phyloP scores from a whole-genome alignment of 495 filamentous ascomycete genomes.

The Extremus antarcticus region DNA sequence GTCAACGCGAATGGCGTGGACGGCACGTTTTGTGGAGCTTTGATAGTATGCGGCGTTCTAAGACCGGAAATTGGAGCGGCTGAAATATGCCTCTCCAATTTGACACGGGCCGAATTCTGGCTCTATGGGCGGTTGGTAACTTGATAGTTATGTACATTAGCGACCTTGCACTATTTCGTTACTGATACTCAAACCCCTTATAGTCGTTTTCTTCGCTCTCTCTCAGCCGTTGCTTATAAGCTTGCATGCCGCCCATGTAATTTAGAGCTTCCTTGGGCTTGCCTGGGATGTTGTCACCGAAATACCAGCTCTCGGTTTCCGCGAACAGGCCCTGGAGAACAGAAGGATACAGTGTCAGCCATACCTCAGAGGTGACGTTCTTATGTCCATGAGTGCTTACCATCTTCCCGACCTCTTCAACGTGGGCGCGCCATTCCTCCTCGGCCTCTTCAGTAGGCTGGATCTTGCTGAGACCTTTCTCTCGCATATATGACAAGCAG shows the following conservation, averaged over 20 bases:
- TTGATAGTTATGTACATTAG: no score
- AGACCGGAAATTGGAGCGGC: no score
- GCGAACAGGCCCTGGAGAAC: constrained; percentile 20
- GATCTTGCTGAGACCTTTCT: constrained; percentile 8
- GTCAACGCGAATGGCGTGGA: no score
- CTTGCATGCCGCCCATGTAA: constrained; percentile 19
- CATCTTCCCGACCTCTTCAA: constrained; percentile 11
- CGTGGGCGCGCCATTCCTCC: constrained; percentile 17
- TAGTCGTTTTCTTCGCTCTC: background rate
- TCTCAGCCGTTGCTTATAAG: constrained; percentile 12
- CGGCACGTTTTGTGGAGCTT: no score
- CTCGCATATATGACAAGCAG: constrained; percentile 10
- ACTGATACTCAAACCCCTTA: background rate
- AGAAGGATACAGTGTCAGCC: no score
- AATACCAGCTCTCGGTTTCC: constrained; percentile 22
- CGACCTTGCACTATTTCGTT: no score
- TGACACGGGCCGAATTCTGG: no score
- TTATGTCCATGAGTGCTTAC: background rate
- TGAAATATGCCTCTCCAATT: no score
- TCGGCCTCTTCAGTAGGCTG: constrained; percentile 19
- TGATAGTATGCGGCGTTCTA: no score
- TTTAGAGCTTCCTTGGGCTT: constrained; percentile 22
- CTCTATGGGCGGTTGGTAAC: no score
- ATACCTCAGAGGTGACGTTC: background rate
- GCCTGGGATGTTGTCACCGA: constrained; percentile 21